Evolutionary conservation across 2,329 filamentous ascomycete species (phyloP).

Genomic region (Alternaria arbusti): DNA sequence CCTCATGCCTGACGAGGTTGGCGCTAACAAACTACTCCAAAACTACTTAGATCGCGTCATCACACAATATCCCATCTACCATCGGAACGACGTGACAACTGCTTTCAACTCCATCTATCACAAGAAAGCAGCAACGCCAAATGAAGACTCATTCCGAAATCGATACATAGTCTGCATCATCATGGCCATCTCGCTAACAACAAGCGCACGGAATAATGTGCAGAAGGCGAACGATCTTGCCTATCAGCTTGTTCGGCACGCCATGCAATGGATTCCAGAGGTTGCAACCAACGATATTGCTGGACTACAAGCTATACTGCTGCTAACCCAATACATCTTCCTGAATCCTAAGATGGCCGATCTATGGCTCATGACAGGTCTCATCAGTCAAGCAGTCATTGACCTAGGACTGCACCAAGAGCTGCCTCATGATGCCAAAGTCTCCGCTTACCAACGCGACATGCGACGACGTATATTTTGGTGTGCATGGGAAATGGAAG

Average conservation of each 20-base stretch:
- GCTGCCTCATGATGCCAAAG: slow-evolving; percentile 34
- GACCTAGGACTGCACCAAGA: slow-evolving; percentile 47
- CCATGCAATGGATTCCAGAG: slow-evolving; percentile 46
- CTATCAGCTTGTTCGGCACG: slow-evolving; percentile 41
- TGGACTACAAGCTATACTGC: slow-evolving; percentile 44
- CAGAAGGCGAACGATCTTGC: slow-evolving; percentile 42
- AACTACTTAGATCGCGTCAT: slow-evolving; percentile 45
- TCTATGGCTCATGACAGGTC: slow-evolving; percentile 45
- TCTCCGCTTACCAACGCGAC: slow-evolving; percentile 42
- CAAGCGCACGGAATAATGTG: slow-evolving; percentile 43
- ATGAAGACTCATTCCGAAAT: slow-evolving; percentile 36
- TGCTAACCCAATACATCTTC: slow-evolving; percentile 46
- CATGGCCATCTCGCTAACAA: slow-evolving; percentile 47
- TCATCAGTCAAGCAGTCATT: slow-evolving; percentile 46
- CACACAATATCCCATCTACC: slow-evolving; percentile 48
- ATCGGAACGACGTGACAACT: slow-evolving; percentile 40
- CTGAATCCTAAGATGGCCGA: slow-evolving; percentile 47
- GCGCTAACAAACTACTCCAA: slow-evolving; percentile 39
- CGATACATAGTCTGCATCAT: slow-evolving; percentile 47
- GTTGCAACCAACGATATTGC: slow-evolving; percentile 46
- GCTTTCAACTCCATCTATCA: slow-evolving; percentile 45
- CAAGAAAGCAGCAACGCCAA: slow-evolving; percentile 27
- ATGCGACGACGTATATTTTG: slow-evolving; percentile 48
- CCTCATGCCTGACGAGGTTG: slow-evolving; percentile 38
- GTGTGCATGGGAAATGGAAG: slow-evolving; percentile 49